A percentile compares a stretch with the other conserved stretches of the same genome.
Evolutionary conservation across 169 alveolate species (phyloP).

Genomic region (Fabrea salina): DNA sequence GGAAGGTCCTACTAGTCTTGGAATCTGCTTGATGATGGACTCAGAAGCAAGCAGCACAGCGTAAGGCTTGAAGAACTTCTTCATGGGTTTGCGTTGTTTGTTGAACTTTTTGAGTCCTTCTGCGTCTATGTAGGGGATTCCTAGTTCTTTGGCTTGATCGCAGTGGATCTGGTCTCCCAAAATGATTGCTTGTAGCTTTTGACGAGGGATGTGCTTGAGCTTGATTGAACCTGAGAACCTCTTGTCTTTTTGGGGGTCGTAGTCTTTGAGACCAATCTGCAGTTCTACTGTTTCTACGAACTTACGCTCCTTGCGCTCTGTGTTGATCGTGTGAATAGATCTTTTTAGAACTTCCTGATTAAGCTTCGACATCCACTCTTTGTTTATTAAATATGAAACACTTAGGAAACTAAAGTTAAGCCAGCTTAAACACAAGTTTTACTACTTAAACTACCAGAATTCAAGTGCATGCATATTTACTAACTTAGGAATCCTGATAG

Average conservation of each 20-base stretch:
- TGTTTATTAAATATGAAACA: background rate
- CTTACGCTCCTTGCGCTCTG: slow-evolving; percentile 93
- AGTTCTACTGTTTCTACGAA: slow-evolving; percentile 98
- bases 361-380: slow-evolving; percentile 35
- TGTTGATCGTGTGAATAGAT: slow-evolving; percentile 91
- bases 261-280: slow-evolving; percentile 98
- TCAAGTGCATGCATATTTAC: too few species aligned
- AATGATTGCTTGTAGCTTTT: slow-evolving; percentile 95
- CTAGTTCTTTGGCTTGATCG: slow-evolving; percentile 96
- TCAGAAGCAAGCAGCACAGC: slow-evolving; percentile 93
- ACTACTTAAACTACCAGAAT: too few species aligned
- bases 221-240: slow-evolving; percentile 99
- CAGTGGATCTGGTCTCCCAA: slow-evolving; percentile 99
- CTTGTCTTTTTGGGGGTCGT: slow-evolving; percentile 99
- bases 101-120: slow-evolving; percentile 98
- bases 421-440: too few species aligned
- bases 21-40: slow-evolving; percentile 97
- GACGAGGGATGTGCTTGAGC: slow-evolving; percentile 96
- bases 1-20: slow-evolving; percentile 99
- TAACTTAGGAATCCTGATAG: too few species aligned
- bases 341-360: slow-evolving; percentile 52
- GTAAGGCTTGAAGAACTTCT: slow-evolving; percentile 84
- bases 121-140: slow-evolving; percentile 95
- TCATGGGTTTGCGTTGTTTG: slow-evolving; percentile 98
- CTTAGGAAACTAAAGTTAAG: too few species aligned